Percentiles rank a stretch among this genome's conserved stretches.
phyloP scores from a whole-genome alignment of 2,329 filamentous ascomycete genomes.

The Cyanodermella asteris region DNA sequence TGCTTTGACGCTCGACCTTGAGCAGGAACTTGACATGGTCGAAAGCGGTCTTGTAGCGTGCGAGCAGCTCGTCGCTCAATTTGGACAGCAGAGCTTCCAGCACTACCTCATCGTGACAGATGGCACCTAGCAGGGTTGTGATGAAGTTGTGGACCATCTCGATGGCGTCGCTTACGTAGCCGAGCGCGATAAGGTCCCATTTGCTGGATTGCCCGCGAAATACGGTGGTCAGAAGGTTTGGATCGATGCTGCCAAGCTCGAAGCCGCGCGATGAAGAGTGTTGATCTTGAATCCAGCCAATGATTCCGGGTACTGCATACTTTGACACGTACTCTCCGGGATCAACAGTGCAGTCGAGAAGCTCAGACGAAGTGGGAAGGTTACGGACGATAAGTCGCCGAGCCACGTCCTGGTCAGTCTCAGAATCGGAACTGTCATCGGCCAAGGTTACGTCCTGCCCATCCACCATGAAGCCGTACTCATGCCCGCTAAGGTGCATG shows the following conservation, averaged over 20 bases:
- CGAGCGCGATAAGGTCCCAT: slow-evolving; percentile 27
- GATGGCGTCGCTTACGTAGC: slow-evolving; percentile 31
- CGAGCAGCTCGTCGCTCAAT: slow-evolving; percentile 24
- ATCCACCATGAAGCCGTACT: background rate
- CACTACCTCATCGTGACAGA: slow-evolving; percentile 25
- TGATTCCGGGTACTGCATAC: slow-evolving; percentile 15
- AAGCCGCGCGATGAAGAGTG: slow-evolving; percentile 28
- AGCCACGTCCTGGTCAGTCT: background rate
- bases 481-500: slow-evolving; percentile 2
- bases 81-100: slow-evolving; percentile 20
- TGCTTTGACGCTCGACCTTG: slow-evolving; percentile 24
- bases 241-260: slow-evolving; percentile 29
- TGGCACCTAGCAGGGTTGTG: slow-evolving; percentile 16
- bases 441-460: background rate
- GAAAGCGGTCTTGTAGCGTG: slow-evolving; percentile 26
- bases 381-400: too few species aligned
- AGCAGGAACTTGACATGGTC: slow-evolving; percentile 30
- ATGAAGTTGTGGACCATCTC: slow-evolving; percentile 32
- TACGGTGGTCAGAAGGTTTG: slow-evolving; percentile 11
- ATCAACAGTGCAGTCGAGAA: too few species aligned
- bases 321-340: background rate
- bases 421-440: background rate
- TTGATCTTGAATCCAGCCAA: slow-evolving; percentile 21
- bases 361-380: too few species aligned
- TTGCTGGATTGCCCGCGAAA: slow-evolving; percentile 26